These are phyloP conservation scores for barrel medic (Medicago truncatula) DNA, from an alignment of 306 rosid species.

Conservation along the genomic window MtrunA17r5.0-ANR NC_053045.1:31407001-31407500, in stretches of 20 bases:
- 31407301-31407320: constrained; percentile 6
- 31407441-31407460: neutral
- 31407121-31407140: too few species aligned
- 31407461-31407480: neutral
- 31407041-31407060: constrained; percentile 16
- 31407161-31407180: too few species aligned
- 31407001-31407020: constrained; percentile 24
- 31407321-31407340: neutral
- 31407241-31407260: too few species aligned
- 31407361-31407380: neutral
- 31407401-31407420: neutral
- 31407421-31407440: neutral
- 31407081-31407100: neutral
- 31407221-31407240: too few species aligned
- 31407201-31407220: too few species aligned
- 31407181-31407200: too few species aligned
- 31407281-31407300: too few species aligned
- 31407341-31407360: constrained; percentile 11
- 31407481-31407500: too few species aligned
- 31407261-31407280: too few species aligned
- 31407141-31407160: too few species aligned
- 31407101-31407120: too few species aligned
- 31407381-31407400: neutral
- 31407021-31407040: constrained; percentile 9
- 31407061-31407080: constrained; percentile 1